A percentile compares a stretch with the other conserved stretches of the same genome.
These are phyloP conservation scores for Protomyces pachydermus DNA, from an alignment of 1,139 yeast species.

Conservation along the genomic window DNA sequence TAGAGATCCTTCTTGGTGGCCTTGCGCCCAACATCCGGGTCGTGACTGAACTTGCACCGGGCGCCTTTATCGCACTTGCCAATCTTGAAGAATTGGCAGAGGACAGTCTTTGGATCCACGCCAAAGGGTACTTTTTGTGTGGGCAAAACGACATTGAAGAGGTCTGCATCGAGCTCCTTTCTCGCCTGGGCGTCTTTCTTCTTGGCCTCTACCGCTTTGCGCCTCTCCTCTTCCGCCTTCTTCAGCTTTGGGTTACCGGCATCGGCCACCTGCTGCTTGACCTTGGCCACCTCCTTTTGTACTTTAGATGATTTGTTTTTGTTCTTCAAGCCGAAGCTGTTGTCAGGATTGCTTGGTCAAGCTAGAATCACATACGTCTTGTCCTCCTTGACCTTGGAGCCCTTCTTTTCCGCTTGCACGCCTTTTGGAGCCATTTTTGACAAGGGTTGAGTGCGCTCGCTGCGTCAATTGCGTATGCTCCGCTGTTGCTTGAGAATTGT, in stretches of 20 bases:
- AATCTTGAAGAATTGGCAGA: conserved; percentile 85
- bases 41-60: conserved; percentile 94
- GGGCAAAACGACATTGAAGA: conserved; percentile 54
- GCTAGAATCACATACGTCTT: conserved; percentile 5
- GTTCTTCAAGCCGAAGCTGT: conserved; percentile 25
- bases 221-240: conserved; percentile 71
- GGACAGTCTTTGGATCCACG: conserved; percentile 90
- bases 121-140: conserved; percentile 92
- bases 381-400: conserved; percentile 32
- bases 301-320: conserved; percentile 91
- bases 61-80: conserved; percentile 85
- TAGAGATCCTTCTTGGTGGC: conserved; percentile 87
- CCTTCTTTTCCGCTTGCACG: conserved; percentile 27
- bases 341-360: neutral
- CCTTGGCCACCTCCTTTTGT: conserved; percentile 77
- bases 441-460: neutral
- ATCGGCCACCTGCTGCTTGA: conserved; percentile 62
- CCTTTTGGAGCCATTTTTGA: conserved; percentile 23
- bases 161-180: conserved; percentile 75
- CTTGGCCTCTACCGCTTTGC: conserved; percentile 71
- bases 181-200: conserved; percentile 89
- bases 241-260: conserved; percentile 28
- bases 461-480: no score
- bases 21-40: conserved; percentile 77
- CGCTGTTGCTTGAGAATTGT: no score